Base-by-base conservation (phyloP, 2,329 filamentous ascomycete species). In the Calonectria pteridis region DNA sequence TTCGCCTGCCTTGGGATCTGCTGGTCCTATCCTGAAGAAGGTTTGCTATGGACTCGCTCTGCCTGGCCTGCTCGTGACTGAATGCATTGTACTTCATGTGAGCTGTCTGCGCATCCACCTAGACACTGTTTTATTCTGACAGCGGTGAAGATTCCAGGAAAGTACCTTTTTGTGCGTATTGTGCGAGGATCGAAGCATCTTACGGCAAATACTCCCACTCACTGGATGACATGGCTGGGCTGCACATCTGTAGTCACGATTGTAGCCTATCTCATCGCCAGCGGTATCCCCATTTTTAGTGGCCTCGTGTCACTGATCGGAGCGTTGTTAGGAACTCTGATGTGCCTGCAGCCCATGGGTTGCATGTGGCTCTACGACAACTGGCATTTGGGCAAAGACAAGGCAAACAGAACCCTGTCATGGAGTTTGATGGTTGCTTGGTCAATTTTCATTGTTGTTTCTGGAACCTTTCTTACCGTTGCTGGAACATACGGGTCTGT, bases 1-100 rank as follows among this genome's bases (percentile, higher is more conserved):
- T 0, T 87, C 86, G 0, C 87, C 87, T 0, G 86, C 87, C 16
- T 83, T 89, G 11, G 87, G 87, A 2, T 87, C 86, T 18, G 87
- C 86, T 0, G 87, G 87, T 2, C 35, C 69, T 0, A 71, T 79
- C 0, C 80, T 87, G 69, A 88, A 88, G 82, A 87, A 85, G 72
- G 77, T 88, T 13, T 83, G 81, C 66, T 89, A 89, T 64, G 87
- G 85, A 2, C 71, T 83, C 0, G 81, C 82, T 13, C 74, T 83
- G 1, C 82, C 82, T 0, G 82, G 82, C 14, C 76, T 83, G 14
- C 31, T 81, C 23, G 81, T 81, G 6, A 80, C 55, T 2, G 55
- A 62, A 28, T 62, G 55, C 16, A 62, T 62, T 13, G 55, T 62
- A 11, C 55, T 62, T 40, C 55, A 62, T 62, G 55, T 62, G 16